Conservation (phyloP, 2,329 filamentous ascomycete species). For the Cyphellophora europaea region DNA sequence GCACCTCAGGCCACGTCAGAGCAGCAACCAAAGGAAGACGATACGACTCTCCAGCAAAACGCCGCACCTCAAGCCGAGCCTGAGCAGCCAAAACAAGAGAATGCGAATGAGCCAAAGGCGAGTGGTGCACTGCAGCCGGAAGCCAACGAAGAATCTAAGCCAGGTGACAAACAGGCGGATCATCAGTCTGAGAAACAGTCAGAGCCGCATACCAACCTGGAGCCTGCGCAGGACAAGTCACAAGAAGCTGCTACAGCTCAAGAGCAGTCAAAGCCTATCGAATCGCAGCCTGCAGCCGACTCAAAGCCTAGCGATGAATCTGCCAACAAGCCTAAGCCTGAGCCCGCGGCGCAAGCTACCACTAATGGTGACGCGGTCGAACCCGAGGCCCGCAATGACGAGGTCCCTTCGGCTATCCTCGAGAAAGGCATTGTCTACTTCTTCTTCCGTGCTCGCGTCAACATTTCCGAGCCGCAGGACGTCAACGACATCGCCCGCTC, state of each 20-base stretch:
- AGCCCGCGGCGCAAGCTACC: too few relatives aligned
- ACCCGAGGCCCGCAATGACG: slow-evolving; percentile 40
- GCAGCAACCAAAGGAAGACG: too few relatives aligned
- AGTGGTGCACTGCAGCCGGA: background rate
- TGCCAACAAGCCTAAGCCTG: slow-evolving; percentile 7
- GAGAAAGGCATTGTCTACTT: slow-evolving; percentile 91
- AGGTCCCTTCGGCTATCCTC: slow-evolving; percentile 54
- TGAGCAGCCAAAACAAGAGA: slow-evolving; percentile 3
- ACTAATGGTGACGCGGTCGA: slow-evolving; percentile 33
- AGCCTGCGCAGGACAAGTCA: too few relatives aligned
- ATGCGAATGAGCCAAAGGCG: slow-evolving; percentile 2
- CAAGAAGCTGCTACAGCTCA: too few relatives aligned
- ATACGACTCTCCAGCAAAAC: slow-evolving; percentile 1
- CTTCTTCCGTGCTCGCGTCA: slow-evolving; percentile 72
- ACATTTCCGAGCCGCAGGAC: slow-evolving; percentile 58
- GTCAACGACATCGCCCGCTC: slow-evolving; percentile 67
- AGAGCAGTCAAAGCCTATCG: too few relatives aligned
- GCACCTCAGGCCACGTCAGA: too few relatives aligned
- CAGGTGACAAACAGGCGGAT: slow-evolving; percentile 10
- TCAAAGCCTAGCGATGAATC: slow-evolving; percentile 5
- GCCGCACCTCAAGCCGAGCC: slow-evolving; percentile 1
- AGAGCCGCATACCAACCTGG: slow-evolving; percentile 15
- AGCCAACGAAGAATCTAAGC: slow-evolving; percentile 1
- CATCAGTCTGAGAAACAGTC: slow-evolving; percentile 13
- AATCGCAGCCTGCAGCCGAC: too few relatives aligned